Evolutionary conservation across 345 rosid genomes (phyloP).

Genomic region (Eucalyptus tenuipes): DNA sequence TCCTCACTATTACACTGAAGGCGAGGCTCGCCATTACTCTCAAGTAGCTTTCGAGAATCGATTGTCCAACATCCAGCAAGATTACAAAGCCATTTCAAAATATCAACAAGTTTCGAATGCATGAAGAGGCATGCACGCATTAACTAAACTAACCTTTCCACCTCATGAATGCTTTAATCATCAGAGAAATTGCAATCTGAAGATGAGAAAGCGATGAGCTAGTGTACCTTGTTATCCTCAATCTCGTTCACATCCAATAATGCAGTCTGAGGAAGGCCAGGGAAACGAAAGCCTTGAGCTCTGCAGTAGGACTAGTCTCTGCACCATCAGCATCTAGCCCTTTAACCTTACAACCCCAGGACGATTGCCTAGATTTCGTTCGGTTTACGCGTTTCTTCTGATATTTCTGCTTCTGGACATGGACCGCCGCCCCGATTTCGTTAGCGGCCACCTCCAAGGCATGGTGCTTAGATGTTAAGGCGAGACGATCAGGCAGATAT

Average conservation of each 20-base stretch:
- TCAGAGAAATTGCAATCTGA: neutral
- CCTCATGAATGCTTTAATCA: neutral
- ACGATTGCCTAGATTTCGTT: conserved; percentile 27
- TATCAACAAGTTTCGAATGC: neutral
- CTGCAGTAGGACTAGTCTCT: conserved; percentile 41
- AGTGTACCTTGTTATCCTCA: conserved; percentile 59
- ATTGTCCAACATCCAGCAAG: conserved; percentile 90
- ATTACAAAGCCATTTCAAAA: neutral
- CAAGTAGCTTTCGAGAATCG: conserved; percentile 91
- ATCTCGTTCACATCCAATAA: conserved; percentile 80
- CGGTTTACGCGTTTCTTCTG: conserved; percentile 25
- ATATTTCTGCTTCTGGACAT: conserved; percentile 65
- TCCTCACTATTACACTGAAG: conserved; percentile 83
- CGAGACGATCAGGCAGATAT: conserved; percentile 75
- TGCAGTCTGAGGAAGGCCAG: conserved; percentile 88
- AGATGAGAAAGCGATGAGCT: neutral
- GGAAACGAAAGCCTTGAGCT: conserved; percentile 65
- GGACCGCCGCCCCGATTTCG: conserved; percentile 69
- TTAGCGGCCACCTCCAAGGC: conserved; percentile 68
- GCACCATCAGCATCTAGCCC: conserved; percentile 57
- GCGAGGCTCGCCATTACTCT: conserved; percentile 97
- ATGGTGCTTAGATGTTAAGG: conserved; percentile 75
- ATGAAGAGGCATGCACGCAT: neutral
- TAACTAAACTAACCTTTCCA: neutral
- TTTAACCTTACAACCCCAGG: conserved; percentile 94